phyloP scores from a whole-genome alignment of 257 asterid genomes.

The Euphrasia confusa region DNA sequence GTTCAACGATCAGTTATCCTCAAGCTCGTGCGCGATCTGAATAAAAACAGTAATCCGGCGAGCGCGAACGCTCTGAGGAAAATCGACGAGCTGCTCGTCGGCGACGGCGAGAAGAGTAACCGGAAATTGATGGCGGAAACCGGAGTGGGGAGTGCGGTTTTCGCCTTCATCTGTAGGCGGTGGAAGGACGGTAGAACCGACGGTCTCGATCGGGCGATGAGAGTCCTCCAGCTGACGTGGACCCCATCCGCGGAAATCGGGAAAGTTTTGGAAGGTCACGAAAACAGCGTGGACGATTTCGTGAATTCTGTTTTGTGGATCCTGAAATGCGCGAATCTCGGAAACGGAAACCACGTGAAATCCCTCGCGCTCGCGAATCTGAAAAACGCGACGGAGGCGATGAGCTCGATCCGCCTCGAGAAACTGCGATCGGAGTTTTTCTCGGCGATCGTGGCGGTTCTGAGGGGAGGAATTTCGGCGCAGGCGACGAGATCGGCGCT shows the following conservation, averaged over 20 bases:
- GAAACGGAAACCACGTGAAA: conserved; percentile 22
- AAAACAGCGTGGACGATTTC: conserved; percentile 28
- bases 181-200: conserved; percentile 27
- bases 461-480: conserved; percentile 27
- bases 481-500: conserved; percentile 37
- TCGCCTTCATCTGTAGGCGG: conserved; percentile 33
- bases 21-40: conserved; percentile 50
- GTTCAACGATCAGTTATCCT: conserved; percentile 35
- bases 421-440: conserved; percentile 35
- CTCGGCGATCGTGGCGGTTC: conserved; percentile 21
- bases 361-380: conserved; percentile 39
- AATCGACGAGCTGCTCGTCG: conserved; percentile 37
- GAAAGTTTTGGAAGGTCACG: conserved; percentile 38
- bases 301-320: conserved; percentile 47
- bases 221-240: conserved; percentile 53
- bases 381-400: conserved; percentile 28
- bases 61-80: conserved; percentile 35
- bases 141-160: conserved; percentile 49
- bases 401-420: conserved; percentile 28
- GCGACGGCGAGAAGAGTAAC: conserved; percentile 43
- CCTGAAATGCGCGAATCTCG: conserved; percentile 18
- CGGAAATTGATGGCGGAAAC: conserved; percentile 52
- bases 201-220: conserved; percentile 52
- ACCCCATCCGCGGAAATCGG: conserved; percentile 34
- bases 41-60: not conserved